Conservation (phyloP, 495 filamentous ascomycete genomes). For the Mycothermus thermophilus region DNA sequence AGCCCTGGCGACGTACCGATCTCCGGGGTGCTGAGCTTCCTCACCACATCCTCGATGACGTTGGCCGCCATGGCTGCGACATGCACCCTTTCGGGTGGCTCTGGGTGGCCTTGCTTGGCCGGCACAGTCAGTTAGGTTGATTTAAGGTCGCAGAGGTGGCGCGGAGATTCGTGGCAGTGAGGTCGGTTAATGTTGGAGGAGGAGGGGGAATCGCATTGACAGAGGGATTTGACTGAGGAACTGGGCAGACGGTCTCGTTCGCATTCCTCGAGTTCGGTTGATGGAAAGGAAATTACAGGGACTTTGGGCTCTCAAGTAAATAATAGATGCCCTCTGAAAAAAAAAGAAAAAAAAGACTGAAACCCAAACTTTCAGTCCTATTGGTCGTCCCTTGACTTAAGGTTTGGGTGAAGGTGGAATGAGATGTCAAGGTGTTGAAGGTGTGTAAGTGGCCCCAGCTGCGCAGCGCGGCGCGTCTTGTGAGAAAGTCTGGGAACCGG, state of each 20-base stretch:
- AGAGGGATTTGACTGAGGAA: background rate
- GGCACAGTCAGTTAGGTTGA: background rate
- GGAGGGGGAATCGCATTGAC: background rate
- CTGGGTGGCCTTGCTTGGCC: constrained; percentile 4
- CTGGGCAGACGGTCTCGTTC: background rate
- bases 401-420: background rate
- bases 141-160: background rate
- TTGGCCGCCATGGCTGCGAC: constrained; percentile 37
- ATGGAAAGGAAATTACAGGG: no score
- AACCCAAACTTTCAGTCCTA: background rate
- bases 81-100: constrained; percentile 11
- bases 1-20: constrained; percentile 33
- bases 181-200: no score
- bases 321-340: no score
- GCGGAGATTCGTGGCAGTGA: no score
- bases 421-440: constrained; percentile 1
- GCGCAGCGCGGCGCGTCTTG: constrained; percentile 7
- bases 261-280: no score
- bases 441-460: background rate
- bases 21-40: constrained; percentile 38
- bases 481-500: constrained; percentile 17
- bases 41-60: constrained; percentile 39
- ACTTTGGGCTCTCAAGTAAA: no score
- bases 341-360: no score
- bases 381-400: background rate